phyloP scores from a whole-genome alignment of 2,329 filamentous ascomycete species.

The Cucurbitaria berberidis region DNA sequence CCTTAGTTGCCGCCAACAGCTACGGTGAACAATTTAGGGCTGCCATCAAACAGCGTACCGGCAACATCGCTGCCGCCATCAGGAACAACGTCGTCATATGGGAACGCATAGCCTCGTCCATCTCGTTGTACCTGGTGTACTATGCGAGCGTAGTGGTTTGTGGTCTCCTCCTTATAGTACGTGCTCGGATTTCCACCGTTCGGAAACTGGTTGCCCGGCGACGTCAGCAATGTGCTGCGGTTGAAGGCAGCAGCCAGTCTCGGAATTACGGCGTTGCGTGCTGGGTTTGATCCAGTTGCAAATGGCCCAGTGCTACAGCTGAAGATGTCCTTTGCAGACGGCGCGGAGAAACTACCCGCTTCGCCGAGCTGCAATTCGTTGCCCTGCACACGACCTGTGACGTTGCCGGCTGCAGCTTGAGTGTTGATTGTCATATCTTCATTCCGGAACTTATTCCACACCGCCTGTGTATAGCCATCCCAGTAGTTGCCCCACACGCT shows the following conservation, averaged over 20 bases:
- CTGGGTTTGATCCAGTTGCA: constrained; percentile 49
- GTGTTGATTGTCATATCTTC: constrained; percentile 66
- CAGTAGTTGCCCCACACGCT: constrained; percentile 60
- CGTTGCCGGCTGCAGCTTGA: constrained; percentile 63
- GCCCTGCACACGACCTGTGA: constrained; percentile 57
- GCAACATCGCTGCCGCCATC: constrained; percentile 62
- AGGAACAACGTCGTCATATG: constrained; percentile 72
- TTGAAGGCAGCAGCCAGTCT: constrained; percentile 79
- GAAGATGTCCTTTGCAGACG: constrained; percentile 68
- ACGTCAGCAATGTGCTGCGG: constrained; percentile 68
- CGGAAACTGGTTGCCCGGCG: constrained; percentile 45
- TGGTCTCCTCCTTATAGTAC: constrained; percentile 48
- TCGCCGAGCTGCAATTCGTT: constrained; percentile 51
- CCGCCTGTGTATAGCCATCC: constrained; percentile 58
- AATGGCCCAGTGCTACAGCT: constrained; percentile 70
- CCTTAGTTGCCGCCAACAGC: constrained; percentile 53
- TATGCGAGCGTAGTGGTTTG: constrained; percentile 65
- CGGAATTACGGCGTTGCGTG: constrained; percentile 68
- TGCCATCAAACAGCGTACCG: constrained; percentile 57
- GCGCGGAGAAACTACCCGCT: constrained; percentile 60
- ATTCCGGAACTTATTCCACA: constrained; percentile 56
- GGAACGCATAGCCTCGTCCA: constrained; percentile 68
- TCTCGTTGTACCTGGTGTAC: constrained; percentile 67
- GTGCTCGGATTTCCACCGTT: constrained; percentile 38
- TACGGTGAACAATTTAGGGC: constrained; percentile 55